Evolutionary conservation across 2,329 filamentous ascomycete genomes (phyloP), one percentile per base, ranked within the genome.

Genomic region (Pseudodiploospora longispora): DNA sequence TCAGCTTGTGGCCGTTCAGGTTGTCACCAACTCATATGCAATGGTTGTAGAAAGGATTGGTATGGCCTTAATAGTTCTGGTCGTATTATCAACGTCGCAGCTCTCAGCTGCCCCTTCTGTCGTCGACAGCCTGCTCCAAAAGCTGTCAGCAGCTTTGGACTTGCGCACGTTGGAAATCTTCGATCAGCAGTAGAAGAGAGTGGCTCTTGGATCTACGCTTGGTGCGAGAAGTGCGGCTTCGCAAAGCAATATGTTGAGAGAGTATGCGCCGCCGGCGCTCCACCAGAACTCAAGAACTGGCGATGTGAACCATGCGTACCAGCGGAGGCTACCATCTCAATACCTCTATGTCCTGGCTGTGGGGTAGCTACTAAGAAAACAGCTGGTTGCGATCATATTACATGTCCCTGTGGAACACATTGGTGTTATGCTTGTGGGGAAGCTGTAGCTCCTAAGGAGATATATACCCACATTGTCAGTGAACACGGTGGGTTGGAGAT

Each of bases 51-150:
- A 7, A 47, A 53, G 12, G 54, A 50, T 2, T 76, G 72, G 72
- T 74, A 75, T 46, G 68, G 69, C 0, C 54, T 69, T 46, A 76
- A 75, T 50, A 40, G 36, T 1, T 55, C 60, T 1, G 71, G 71
- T 1, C 52, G 53, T 1, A 59, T 74, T 9, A 64, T 76, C 52
- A 74, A 75, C 47, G 52, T 68, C 0, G 68, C 71, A 0, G 70
- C 73, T 0, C 64, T 76, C 4, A 59, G 54, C 2, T 75, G 72
- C 46, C 71, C 72, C 1, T 76, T 76, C 56, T 76, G 72, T 47
- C 62, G 72, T 27, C 64, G 71, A 0, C 58, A 53, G 36, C 71
- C 71, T 0, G 59, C 62, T 1, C 52, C 65, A 4, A 59, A 59
- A 42, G 65, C 61, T 1, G 50, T 72, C 2, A 49, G 50, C 19